These are phyloP conservation scores for Raffaelea arxii DNA, from an alignment of 2,329 filamentous ascomycete genomes.

Conservation along the genomic window DNA sequence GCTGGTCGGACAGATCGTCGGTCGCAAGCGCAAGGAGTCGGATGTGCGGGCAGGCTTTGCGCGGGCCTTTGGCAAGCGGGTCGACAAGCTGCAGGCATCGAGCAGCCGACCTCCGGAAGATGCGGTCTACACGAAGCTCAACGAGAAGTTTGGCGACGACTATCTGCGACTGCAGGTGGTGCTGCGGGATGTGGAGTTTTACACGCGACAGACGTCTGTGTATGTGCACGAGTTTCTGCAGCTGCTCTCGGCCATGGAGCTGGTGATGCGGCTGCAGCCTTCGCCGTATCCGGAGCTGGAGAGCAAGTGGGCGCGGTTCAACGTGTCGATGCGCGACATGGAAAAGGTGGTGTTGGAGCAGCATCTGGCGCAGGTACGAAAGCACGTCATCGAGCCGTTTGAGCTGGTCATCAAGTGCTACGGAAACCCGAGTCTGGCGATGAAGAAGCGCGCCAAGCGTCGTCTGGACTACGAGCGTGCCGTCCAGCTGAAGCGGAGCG, in stretches of 20 bases:
- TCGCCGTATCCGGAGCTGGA: slow-evolving; percentile 76
- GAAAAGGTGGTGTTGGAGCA: slow-evolving; percentile 74
- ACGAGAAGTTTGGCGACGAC: slow-evolving; percentile 84
- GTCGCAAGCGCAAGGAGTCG: slow-evolving; percentile 77
- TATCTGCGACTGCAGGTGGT: slow-evolving; percentile 89
- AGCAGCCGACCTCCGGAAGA: slow-evolving; percentile 60
- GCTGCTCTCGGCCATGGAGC: slow-evolving; percentile 72
- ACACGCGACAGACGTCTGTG: slow-evolving; percentile 70
- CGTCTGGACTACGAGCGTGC: slow-evolving; percentile 79
- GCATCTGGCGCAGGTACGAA: slow-evolving; percentile 55
- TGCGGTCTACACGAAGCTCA: slow-evolving; percentile 65
- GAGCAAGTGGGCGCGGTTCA: slow-evolving; percentile 90
- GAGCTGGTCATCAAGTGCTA: slow-evolving; percentile 41
- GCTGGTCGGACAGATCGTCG: slow-evolving; percentile 80
- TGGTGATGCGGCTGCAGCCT: slow-evolving; percentile 63
- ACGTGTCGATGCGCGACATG: slow-evolving; percentile 77
- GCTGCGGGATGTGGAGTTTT: slow-evolving; percentile 86
- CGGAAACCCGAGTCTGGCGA: slow-evolving; percentile 74
- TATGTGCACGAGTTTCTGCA: slow-evolving; percentile 75
- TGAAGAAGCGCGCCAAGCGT: slow-evolving; percentile 93
- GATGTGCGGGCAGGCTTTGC: slow-evolving; percentile 77
- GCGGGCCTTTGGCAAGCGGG: slow-evolving; percentile 81
- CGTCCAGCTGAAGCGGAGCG: slow-evolving; percentile 64
- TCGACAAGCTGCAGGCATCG: slow-evolving; percentile 70
- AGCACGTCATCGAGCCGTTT: slow-evolving; percentile 66